Evolutionary conservation across 495 filamentous ascomycete genomes (phyloP).

Genomic region (Penicillium goetzii): DNA sequence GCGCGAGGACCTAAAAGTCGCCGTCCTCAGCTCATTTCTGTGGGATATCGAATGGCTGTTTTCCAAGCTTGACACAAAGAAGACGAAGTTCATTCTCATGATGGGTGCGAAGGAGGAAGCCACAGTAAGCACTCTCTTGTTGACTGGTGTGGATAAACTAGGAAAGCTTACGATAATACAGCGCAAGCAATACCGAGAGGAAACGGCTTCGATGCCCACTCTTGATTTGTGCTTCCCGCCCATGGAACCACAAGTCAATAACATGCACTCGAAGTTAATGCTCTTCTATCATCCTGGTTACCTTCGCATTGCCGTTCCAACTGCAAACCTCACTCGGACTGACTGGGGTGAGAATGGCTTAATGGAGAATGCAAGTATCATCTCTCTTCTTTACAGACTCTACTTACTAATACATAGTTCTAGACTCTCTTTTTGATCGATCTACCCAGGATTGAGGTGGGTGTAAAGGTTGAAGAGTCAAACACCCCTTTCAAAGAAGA

Average conservation of each 20-base stretch:
- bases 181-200: constrained; percentile 30
- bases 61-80: constrained; percentile 56
- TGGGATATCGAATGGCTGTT: constrained; percentile 80
- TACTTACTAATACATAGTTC: constrained; percentile 7
- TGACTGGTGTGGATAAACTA: not conserved
- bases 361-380: constrained; percentile 72
- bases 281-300: constrained; percentile 71
- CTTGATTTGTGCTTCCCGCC: constrained; percentile 79
- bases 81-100: constrained; percentile 65
- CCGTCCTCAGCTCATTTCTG: constrained; percentile 83
- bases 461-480: constrained; percentile 8
- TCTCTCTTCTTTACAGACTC: not conserved
- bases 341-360: constrained; percentile 83
- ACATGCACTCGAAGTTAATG: constrained; percentile 91
- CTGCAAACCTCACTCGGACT: constrained; percentile 75
- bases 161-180: not conserved
- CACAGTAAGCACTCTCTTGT: constrained; percentile 41
- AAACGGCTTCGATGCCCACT: constrained; percentile 55
- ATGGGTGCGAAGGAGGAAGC: constrained; percentile 68
- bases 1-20: constrained; percentile 67
- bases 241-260: constrained; percentile 64
- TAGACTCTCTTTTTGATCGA: constrained; percentile 83
- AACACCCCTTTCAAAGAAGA: constrained; percentile 64
- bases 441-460: constrained; percentile 60
- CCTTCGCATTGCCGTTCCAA: constrained; percentile 77